Conservation (phyloP, 805 yeast species). For the Allodekkera sacchari region DNA sequence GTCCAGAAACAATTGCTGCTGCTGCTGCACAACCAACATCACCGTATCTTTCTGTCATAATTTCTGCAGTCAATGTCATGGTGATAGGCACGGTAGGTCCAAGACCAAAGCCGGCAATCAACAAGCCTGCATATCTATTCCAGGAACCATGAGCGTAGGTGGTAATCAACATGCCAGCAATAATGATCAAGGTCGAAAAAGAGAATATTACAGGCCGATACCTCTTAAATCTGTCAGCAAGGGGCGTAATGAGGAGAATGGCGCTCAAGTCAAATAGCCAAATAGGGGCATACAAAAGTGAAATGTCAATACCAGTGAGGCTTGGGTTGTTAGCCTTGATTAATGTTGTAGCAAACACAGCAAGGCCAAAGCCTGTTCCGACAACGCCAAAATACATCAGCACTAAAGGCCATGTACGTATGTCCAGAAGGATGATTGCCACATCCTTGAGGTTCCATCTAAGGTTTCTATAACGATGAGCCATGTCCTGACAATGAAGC, state of each 20-base stretch:
- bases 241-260: conserved; percentile 66
- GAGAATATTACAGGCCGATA: conserved; percentile 57
- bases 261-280: conserved; percentile 82
- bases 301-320: conserved; percentile 57
- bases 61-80: conserved; percentile 78
- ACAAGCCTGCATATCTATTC: conserved; percentile 72
- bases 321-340: conserved; percentile 56
- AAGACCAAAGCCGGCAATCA: conserved; percentile 77
- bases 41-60: conserved; percentile 62
- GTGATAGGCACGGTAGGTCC: conserved; percentile 88
- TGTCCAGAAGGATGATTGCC: conserved; percentile 44
- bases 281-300: conserved; percentile 78
- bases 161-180: conserved; percentile 65
- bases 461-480: conserved; percentile 34
- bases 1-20: conserved; percentile 75
- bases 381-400: conserved; percentile 91
- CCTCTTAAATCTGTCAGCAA: conserved; percentile 61
- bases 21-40: conserved; percentile 81
- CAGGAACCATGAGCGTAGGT: conserved; percentile 69
- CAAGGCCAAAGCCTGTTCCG: conserved; percentile 83
- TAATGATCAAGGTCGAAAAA: conserved; percentile 55
- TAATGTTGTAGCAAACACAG: conserved; percentile 77
- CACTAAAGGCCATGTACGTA: conserved; percentile 70
- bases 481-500: conserved; percentile 56
- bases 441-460: conserved; percentile 59